Base-by-base conservation (phyloP, 225 moss, liverwort and hornwort species). In the Sphagnum contortum region DNA sequence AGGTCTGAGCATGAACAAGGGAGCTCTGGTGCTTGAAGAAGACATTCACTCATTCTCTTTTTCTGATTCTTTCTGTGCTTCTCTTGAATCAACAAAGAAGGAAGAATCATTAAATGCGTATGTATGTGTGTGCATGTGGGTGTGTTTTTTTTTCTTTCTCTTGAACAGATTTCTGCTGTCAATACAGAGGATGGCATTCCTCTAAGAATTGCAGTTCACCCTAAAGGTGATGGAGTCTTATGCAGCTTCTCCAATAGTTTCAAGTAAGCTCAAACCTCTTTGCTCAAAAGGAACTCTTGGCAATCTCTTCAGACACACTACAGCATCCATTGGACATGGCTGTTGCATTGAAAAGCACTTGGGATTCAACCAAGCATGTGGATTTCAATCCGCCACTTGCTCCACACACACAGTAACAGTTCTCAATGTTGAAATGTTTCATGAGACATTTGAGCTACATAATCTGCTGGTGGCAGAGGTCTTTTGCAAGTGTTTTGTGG, bases 191-290 rank as follows among this genome's bases (percentile, higher is more conserved):
- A 81, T 55, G 84, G 76, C 55, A 62, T 61, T 45, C 94, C 91
- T 12, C 71, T 70, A 68, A 81, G 63, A 65, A 69, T 92, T 54
- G 87, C 79, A n/a, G 88, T 96, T 70, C 81, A 87, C 57, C 90
- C 96, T 47, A 74, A 66, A 9, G 92, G 96, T 12, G 75, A 77
- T 53, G 96, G 90, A 53, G 88, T 82, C 70, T 56, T 96, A 13
- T 75, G 90, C 76, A 71, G 85, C 3, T 88, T 88, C 64, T 71
- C 73, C 45, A 69, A 82, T 48, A 76, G 74, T 60, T 96, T 81
- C 88, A 89, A 83, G 94, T 89, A 70, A 82, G 82, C 66, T 44
- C 50, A n/a, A 9, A 45, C 50, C 12, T 47, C 56, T 5, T 11
- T 60, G 56, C 10, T 8, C 2, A 11, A 9, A 47, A 58, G 45